phyloP scores from a whole-genome alignment of 352 stramenopile species.

The Globisporangium radiosum region DNA sequence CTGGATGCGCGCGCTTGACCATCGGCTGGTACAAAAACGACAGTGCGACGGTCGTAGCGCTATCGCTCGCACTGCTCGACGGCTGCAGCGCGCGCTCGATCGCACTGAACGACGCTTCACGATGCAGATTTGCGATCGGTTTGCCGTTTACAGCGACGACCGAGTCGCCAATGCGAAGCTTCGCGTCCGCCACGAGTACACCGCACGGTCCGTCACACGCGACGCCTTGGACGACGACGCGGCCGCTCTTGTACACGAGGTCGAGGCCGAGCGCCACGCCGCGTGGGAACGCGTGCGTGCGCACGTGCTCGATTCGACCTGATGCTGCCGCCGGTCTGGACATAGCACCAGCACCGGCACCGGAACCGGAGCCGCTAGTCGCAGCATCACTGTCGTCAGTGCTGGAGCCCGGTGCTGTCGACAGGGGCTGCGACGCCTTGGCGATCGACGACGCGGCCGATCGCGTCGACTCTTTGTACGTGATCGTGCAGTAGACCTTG shows the following conservation, averaged over 20 bases:
- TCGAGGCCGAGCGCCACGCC: constrained; percentile 67
- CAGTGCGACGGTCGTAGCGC: constrained; percentile 24
- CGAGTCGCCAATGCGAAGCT: constrained; percentile 73
- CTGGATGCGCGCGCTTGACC: constrained; percentile 4
- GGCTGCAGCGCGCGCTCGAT: constrained; percentile 58
- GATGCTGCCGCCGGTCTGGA: neutral
- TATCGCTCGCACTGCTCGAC: constrained; percentile 6
- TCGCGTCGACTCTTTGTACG: constrained; percentile 67
- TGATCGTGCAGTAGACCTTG: constrained; percentile 82
- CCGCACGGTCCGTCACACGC: constrained; percentile 60
- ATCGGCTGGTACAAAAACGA: constrained; percentile 67
- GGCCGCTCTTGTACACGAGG: constrained; percentile 71
- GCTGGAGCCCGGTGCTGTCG: constrained; percentile 4
- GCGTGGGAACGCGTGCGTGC: constrained; percentile 50
- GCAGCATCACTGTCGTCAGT: neutral
- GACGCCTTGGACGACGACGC: constrained; percentile 72
- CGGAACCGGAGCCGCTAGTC: constrained; percentile 4
- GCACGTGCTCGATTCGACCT: constrained; percentile 41
- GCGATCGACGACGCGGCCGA: constrained; percentile 63
- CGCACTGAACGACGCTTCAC: constrained; percentile 66
- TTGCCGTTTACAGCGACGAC: constrained; percentile 70
- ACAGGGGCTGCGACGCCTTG: constrained; percentile 24
- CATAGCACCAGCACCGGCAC: constrained; percentile 5
- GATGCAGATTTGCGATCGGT: constrained; percentile 79
- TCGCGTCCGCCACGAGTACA: constrained; percentile 46